These are phyloP conservation scores for Calonectria hongkongensis DNA, from an alignment of 2,329 filamentous ascomycete species.

Conservation along the genomic window DNA sequence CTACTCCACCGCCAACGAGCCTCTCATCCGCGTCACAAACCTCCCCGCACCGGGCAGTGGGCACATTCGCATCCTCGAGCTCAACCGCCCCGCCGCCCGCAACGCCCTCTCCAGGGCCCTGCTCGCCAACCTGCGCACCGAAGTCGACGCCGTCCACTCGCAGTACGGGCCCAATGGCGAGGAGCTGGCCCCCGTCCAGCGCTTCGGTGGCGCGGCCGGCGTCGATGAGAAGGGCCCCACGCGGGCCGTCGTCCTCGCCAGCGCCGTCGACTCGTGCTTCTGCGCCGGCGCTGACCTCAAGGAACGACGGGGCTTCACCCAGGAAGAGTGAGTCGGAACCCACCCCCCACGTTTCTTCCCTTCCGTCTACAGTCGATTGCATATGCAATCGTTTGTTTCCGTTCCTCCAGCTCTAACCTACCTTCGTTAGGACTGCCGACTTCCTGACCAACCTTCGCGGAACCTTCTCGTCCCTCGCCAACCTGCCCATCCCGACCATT, in stretches of 20 bases:
- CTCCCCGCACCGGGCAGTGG: constrained; percentile 87
- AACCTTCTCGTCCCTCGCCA: constrained; percentile 83
- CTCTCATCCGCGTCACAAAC: constrained; percentile 81
- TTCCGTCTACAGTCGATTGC: not conserved
- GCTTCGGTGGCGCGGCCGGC: constrained; percentile 68
- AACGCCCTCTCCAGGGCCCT: constrained; percentile 93
- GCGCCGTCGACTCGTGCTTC: constrained; percentile 89
- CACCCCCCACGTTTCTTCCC: constrained; percentile 10
- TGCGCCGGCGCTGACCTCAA: constrained; percentile 97
- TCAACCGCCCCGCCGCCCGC: constrained; percentile 89
- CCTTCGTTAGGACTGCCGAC: constrained; percentile 77
- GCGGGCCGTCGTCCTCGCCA: constrained; percentile 88
- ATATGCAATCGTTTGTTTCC: constrained; percentile 6
- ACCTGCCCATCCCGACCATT: constrained; percentile 91
- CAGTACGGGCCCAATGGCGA: constrained; percentile 75
- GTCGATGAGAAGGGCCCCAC: constrained; percentile 75
- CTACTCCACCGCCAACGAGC: constrained; percentile 68
- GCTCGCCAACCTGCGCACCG: constrained; percentile 80
- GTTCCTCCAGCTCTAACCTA: constrained; percentile 22
- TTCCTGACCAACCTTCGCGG: constrained; percentile 87
- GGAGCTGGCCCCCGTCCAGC: constrained; percentile 65
- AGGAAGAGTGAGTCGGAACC: constrained; percentile 79
- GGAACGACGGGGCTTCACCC: constrained; percentile 85
- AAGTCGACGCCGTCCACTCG: constrained; percentile 82
- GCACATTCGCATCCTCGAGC: constrained; percentile 89